Base-by-base conservation (phyloP, 163 green algal genomes). In the Chlamydomonas reinhardtii region DNA sequence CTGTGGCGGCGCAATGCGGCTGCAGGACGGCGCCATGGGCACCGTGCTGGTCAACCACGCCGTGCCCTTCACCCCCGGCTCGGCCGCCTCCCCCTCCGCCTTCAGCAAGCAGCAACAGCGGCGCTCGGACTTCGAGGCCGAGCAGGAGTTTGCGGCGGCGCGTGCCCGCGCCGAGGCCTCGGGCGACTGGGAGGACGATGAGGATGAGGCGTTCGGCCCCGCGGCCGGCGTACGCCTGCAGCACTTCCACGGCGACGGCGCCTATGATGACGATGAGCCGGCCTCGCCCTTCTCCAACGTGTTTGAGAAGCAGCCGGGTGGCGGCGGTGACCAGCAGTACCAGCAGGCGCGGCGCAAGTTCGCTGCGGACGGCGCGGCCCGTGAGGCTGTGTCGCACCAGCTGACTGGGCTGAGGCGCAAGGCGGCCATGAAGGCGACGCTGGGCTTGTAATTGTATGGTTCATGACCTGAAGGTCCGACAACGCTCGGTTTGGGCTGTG, bases 321-420 rank as follows among this genome's bases (percentile, higher is more conserved):
- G 17, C 16, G 70, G 16, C 9, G 16, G 27, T 14, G 34, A 39
- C 35, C 17, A 61, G 8, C 12, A n/a, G 15, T 25, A 34, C 48
- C 22, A 24, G 31, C 15, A 35, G 15, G 70, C 70, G 15, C 65
- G 83, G 22, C 43, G 74, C 6, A 74, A 74, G 27, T 89, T 86
- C 48, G 37, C 59, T 15, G 76, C 69, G 14, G 66, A 86, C 69
- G 43, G 37, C 20, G 76, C 17, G 1, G 39, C 59, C 0, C 76
- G 85, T 17, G 85, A 89, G 65, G 22, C 48, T 2, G 76, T 89
- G 29, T 77, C 69, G 15, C 64, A 76, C 52, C 85, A 89, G 70
- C 76, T 89, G 37, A 59, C 85, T 17, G 85, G 85, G 4, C 70
- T 89, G 27, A 25, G 85, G 34, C 79, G 85, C 22, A 89, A 89